Base-by-base conservation (phyloP, 306 rosid genomes). In the Luffa acutangula region DNA sequence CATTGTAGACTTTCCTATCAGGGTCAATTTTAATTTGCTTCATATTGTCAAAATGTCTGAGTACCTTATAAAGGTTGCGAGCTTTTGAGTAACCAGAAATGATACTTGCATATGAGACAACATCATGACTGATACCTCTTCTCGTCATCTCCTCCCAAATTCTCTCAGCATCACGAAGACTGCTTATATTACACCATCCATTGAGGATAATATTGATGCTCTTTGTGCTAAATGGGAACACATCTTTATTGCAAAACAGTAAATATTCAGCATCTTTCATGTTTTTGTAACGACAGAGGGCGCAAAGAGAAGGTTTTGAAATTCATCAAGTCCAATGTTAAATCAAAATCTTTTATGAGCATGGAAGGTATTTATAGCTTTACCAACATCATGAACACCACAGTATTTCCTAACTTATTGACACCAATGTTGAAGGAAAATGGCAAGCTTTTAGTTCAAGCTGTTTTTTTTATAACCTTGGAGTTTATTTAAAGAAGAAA, bases 291-390 rank as follows among this genome's bases (percentile, higher is more conserved):
- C 93, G 91, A 73, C 97, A 92, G 84, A 94, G 98, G 33, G 97
- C 97, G 97, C 97, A 62, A 93, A 90, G 80, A 94, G 92, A 87
- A 94, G 88, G 82, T 85, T 80, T 21, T 92, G 97, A 85, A 94
- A 94, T 43, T 89, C 97, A 5, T 85, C 87, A 8, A 92, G 80
- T 62, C 92, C 91, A 75, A 85, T 78, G 37, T 79, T 85, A 76
- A 94, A 84, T 63, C 83, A 83, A 83, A 91, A 92, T 58, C 85
- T 82, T 51, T 85, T 89, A 80, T 67, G 85, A 80, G 92, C 93
- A 46, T 91, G 87, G 82, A 94, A 91, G 64, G 97, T 88, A 69
- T 85, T 82, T 57, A 94, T 87, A 76, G 97, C 97, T 84, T 84
- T 88, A 12, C 87, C 97, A 79, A 94, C 89, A 80, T 94, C 93